Conservation (phyloP, 768 basidiomycete species). For the Trametes gibbosa region DNA sequence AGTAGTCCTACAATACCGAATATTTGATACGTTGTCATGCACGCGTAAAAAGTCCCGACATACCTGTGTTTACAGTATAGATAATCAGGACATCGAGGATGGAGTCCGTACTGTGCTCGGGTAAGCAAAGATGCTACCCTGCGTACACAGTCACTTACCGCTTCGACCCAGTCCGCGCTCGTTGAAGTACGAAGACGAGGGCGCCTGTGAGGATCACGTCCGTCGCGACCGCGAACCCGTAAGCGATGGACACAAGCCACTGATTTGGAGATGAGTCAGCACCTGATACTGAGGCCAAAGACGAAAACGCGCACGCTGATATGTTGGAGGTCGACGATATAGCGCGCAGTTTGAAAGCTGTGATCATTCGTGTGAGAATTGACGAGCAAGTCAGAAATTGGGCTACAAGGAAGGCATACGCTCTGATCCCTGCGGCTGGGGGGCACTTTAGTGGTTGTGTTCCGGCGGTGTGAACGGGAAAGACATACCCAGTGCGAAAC, state of each 20-base stretch:
- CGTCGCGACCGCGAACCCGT: background rate
- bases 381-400: background rate
- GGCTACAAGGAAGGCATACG: background rate
- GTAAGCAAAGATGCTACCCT: background rate
- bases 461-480: background rate
- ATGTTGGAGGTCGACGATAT: background rate
- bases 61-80: slow-evolving; percentile 4
- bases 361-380: background rate
- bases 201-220: background rate
- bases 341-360: background rate
- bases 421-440: background rate
- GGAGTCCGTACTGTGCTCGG: background rate
- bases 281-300: too few relatives aligned
- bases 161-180: background rate
- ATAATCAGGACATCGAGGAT: background rate
- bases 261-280: background rate
- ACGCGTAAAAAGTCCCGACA: background rate
- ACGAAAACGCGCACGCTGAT: background rate
- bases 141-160: background rate
- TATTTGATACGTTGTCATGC: background rate
- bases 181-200: background rate
- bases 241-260: slow-evolving; percentile 4
- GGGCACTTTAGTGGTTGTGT: background rate
- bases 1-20: background rate
- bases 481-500: too few relatives aligned